phyloP scores from a whole-genome alignment of 2,329 filamentous ascomycete genomes.

The Ceratocystis variospora region DNA sequence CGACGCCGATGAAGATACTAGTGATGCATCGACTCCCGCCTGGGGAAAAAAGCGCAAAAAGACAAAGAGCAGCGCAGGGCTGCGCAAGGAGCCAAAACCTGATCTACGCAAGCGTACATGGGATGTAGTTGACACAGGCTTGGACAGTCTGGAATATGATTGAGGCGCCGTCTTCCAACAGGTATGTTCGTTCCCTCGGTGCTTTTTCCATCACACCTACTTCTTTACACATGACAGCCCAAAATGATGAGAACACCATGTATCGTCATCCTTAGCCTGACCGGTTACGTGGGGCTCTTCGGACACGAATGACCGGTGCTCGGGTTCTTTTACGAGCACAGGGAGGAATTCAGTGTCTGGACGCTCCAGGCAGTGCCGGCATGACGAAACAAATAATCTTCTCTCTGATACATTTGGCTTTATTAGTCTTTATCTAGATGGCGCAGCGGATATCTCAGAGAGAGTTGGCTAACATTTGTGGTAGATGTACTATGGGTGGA shows the following conservation, averaged over 20 bases:
- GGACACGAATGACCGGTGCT: slow-evolving; percentile 8
- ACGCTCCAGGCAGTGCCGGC: slow-evolving; percentile 13
- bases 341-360: slow-evolving; percentile 15
- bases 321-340: not conserved
- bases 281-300: slow-evolving; percentile 23
- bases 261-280: slow-evolving; percentile 99
- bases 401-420: slow-evolving; percentile 33
- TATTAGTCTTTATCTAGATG: not conserved
- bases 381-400: slow-evolving; percentile 36
- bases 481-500: not conserved
- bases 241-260: slow-evolving; percentile 63
- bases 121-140: slow-evolving; percentile 49
- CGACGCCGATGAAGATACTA: slow-evolving; percentile 21
- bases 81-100: slow-evolving; percentile 35
- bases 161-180: slow-evolving; percentile 25
- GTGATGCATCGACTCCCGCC: slow-evolving; percentile 12
- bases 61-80: slow-evolving; percentile 25
- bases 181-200: slow-evolving; percentile 16
- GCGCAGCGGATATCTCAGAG: not conserved
- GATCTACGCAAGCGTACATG: slow-evolving; percentile 53
- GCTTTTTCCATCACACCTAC: no score
- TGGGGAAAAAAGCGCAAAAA: slow-evolving; percentile 29
- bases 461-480: not conserved
- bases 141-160: slow-evolving; percentile 48
- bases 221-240: not conserved